Evolutionary conservation across 306 rosid genomes (phyloP).

Genomic region (Ziziphus jujuba): DNA sequence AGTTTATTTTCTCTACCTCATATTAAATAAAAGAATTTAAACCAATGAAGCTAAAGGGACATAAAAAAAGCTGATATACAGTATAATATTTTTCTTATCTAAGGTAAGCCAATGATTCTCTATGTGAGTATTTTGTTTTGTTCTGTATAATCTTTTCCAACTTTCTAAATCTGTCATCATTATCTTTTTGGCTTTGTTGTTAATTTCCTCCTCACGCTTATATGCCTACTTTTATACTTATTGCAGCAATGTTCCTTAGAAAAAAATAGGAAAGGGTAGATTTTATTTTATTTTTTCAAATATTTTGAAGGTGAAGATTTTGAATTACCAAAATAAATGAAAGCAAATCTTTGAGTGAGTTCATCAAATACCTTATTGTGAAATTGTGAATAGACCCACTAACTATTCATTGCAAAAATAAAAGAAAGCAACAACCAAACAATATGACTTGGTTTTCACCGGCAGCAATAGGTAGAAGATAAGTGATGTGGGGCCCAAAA

Average conservation of each 20-base stretch:
- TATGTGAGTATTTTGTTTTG: neutral
- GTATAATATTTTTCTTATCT: too few species aligned
- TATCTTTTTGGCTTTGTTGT: neutral
- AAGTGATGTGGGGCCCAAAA: constrained; percentile 41
- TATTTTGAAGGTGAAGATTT: neutral
- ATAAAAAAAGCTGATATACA: neutral
- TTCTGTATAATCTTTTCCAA: neutral
- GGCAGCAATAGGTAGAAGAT: constrained; percentile 36
- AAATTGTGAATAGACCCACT: constrained; percentile 48
- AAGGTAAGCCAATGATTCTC: neutral
- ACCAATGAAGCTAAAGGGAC: neutral
- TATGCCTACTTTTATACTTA: neutral
- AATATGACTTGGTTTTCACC: constrained; percentile 33
- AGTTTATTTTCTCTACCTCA: too few species aligned
- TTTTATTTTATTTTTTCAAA: neutral
- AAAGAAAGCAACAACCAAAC: constrained; percentile 11
- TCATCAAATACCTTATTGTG: neutral
- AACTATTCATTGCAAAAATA: neutral
- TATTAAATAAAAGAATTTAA: too few species aligned
- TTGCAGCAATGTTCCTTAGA: neutral
- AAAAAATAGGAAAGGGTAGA: neutral
- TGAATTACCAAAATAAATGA: neutral
- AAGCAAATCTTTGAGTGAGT: neutral
- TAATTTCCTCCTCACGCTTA: too few species aligned
- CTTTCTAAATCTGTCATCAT: constrained; percentile 3